A percentile compares a stretch with the other conserved stretches of the same genome.
These are phyloP conservation scores for Taphrina populina DNA, from an alignment of 1,139 yeast genomes.

Conservation along the genomic window DNA sequence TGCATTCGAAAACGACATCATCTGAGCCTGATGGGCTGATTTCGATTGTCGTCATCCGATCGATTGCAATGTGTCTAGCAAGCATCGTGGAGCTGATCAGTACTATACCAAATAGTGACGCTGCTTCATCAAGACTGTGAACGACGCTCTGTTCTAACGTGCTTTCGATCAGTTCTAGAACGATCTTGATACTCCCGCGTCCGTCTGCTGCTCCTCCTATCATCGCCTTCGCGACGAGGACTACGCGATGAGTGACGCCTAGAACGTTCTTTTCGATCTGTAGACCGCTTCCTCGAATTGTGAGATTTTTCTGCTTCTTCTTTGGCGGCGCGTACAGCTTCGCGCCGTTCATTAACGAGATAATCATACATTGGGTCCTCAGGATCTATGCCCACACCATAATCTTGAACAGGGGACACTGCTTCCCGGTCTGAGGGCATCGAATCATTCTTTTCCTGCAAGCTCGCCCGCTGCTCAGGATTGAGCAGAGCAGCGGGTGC, in stretches of 20 bases:
- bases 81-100: no score
- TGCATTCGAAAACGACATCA: no score
- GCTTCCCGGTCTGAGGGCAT: background rate
- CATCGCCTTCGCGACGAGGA: background rate
- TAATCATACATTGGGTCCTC: conserved; percentile 40
- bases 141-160: no score
- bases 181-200: no score
- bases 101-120: no score
- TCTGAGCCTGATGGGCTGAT: no score
- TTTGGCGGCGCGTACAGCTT: background rate
- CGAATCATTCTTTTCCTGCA: background rate
- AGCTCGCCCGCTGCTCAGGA: conserved; percentile 17
- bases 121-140: no score
- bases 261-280: background rate
- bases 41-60: no score
- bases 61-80: no score
- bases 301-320: background rate
- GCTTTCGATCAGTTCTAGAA: no score
- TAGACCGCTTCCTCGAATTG: background rate
- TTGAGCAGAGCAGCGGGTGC: conserved; percentile 33
- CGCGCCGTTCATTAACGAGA: conserved; percentile 35
- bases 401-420: conserved; percentile 22
- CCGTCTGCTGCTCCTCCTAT: background rate
- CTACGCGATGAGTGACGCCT: conserved; percentile 11
- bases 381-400: conserved; percentile 35